Evolutionary conservation across 2,329 filamentous ascomycete genomes (phyloP).

Genomic region (Thermomyces lanuginosus): DNA sequence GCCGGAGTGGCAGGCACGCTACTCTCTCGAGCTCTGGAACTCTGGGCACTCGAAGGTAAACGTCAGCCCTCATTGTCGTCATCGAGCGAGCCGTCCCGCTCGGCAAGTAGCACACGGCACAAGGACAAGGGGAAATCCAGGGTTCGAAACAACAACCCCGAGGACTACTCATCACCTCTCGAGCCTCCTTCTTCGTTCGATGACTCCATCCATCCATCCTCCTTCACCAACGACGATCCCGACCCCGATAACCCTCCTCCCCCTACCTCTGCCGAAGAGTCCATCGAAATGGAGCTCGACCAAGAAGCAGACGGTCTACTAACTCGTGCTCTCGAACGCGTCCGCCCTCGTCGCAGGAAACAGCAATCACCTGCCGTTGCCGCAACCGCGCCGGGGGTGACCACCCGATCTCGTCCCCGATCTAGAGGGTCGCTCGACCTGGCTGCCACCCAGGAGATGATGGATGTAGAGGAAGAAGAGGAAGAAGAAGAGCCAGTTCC

Average conservation of each 20-base stretch:
- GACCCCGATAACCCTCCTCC: too few species aligned
- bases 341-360: constrained; percentile 13
- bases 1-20: constrained; percentile 32
- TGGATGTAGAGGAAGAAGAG: constrained; percentile 13
- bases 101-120: constrained; percentile 4
- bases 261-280: constrained; percentile 16
- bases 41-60: constrained; percentile 29
- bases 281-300: constrained; percentile 27
- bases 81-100: constrained; percentile 10
- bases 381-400: too few species aligned
- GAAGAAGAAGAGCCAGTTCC: too few species aligned
- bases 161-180: too few species aligned
- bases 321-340: constrained; percentile 21
- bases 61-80: constrained; percentile 10
- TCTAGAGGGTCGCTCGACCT: too few species aligned
- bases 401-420: too few species aligned
- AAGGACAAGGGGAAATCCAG: constrained; percentile 13
- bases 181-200: too few species aligned
- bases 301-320: constrained; percentile 28
- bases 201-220: too few species aligned
- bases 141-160: constrained; percentile 20
- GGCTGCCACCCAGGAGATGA: too few species aligned
- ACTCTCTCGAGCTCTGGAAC: constrained; percentile 28
- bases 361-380: constrained; percentile 1
- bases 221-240: too few species aligned